Evolutionary conservation across 257 asterid species (phyloP).

Genomic region (Primulina huaijiensis): DNA sequence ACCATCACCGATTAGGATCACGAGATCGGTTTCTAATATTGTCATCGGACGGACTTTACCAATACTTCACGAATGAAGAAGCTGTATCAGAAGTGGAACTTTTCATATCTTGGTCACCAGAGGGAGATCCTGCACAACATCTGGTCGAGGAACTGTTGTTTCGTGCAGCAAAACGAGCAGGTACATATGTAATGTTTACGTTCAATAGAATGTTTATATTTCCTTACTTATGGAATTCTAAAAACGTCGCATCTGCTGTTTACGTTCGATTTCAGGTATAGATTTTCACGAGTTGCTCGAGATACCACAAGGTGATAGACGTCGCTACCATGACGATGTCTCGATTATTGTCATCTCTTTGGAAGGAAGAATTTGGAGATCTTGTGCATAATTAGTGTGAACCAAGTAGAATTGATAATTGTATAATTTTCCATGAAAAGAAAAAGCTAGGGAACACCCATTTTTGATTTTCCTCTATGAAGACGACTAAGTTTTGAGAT

Average conservation of each 20-base stretch:
- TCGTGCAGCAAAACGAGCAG: constrained; percentile 95
- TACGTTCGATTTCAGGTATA: constrained; percentile 53
- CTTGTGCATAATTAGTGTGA: constrained; percentile 60
- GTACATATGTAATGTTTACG: constrained; percentile 32
- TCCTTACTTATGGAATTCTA: neutral
- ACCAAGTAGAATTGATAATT: constrained; percentile 23
- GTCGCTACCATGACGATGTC: constrained; percentile 94
- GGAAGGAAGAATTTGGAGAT: constrained; percentile 98
- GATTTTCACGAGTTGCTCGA: constrained; percentile 90
- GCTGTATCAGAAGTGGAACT: constrained; percentile 84
- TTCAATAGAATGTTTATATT: neutral
- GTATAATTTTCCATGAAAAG: neutral
- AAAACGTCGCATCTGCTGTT: neutral
- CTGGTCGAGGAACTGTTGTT: constrained; percentile 80
- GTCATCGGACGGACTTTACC: constrained; percentile 91
- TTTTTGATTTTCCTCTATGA: constrained; percentile 46
- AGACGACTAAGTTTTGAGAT: constrained; percentile 43
- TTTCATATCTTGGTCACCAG: constrained; percentile 86
- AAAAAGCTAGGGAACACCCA: constrained; percentile 22
- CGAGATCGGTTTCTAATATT: constrained; percentile 70
- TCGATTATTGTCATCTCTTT: constrained; percentile 91
- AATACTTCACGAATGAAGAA: constrained; percentile 94
- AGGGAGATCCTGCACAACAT: constrained; percentile 98
- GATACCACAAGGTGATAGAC: constrained; percentile 91
- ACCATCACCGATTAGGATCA: constrained; percentile 74